Percentiles rank a stretch among this genome's conserved stretches.
phyloP scores from a whole-genome alignment of 805 yeast species.

The Maudiozyma bulderi region DNA sequence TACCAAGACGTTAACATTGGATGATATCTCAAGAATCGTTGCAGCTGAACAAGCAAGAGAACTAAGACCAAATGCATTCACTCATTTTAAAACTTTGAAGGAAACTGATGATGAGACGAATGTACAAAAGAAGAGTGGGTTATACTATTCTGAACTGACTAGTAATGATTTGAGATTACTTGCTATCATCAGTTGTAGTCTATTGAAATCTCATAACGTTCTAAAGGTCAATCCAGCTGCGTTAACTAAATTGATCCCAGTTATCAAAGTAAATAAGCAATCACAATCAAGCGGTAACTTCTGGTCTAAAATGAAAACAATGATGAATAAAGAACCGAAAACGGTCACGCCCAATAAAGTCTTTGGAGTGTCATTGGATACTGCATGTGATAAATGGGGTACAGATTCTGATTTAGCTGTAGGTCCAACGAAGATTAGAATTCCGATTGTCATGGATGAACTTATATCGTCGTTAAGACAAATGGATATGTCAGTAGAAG shows the following conservation, averaged over 20 bases:
- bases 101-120: slow-evolving; percentile 21
- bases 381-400: slow-evolving; percentile 60
- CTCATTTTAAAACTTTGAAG: slow-evolving; percentile 50
- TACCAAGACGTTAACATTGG: slow-evolving; percentile 81
- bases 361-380: slow-evolving; percentile 70
- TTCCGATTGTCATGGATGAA: slow-evolving; percentile 85
- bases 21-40: slow-evolving; percentile 93
- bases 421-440: slow-evolving; percentile 67
- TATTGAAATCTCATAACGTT: slow-evolving; percentile 21
- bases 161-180: slow-evolving; percentile 39
- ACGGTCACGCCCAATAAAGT: slow-evolving; percentile 35
- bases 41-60: slow-evolving; percentile 96
- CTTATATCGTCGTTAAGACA: slow-evolving; percentile 71
- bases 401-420: slow-evolving; percentile 77
- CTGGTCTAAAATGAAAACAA: slow-evolving; percentile 25
- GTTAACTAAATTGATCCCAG: slow-evolving; percentile 1
- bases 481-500: slow-evolving; percentile 92
- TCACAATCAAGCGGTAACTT: slow-evolving; percentile 11
- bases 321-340: slow-evolving; percentile 21
- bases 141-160: slow-evolving; percentile 49
- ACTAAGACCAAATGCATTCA: slow-evolving; percentile 84
- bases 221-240: slow-evolving; percentile 5
- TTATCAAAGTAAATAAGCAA: neutral
- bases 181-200: slow-evolving; percentile 43
- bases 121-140: slow-evolving; percentile 23